Evolutionary conservation across 352 stramenopile species (phyloP).

Genomic region (Phytophthora constricta): DNA sequence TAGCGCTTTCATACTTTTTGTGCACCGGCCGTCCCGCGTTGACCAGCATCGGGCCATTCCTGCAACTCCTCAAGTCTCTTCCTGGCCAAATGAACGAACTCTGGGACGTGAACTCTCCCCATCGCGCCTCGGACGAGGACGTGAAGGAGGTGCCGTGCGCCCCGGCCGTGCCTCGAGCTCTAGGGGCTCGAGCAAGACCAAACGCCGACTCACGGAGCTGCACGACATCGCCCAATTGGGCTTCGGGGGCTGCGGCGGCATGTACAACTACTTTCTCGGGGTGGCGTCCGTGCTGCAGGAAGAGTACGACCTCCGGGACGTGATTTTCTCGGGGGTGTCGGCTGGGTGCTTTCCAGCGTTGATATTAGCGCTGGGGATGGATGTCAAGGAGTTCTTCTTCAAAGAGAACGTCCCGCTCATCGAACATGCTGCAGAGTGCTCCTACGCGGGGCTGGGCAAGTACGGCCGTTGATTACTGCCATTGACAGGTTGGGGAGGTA

Average conservation of each 20-base stretch:
- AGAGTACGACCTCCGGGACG: conserved; percentile 71
- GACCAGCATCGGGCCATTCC: neutral
- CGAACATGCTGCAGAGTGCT: conserved; percentile 59
- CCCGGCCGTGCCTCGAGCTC: conserved; percentile 11
- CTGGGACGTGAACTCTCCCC: conserved; percentile 21
- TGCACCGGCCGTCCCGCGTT: no score
- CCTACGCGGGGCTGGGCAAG: conserved; percentile 70
- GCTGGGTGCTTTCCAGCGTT: conserved; percentile 78
- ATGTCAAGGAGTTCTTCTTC: conserved; percentile 87
- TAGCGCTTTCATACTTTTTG: no score
- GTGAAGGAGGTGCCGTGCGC: conserved; percentile 18
- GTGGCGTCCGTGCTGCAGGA: conserved; percentile 76
- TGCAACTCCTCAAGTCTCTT: conserved; percentile 16
- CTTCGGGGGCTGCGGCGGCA: conserved; percentile 82
- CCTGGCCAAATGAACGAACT: conserved; percentile 24
- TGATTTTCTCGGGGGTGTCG: conserved; percentile 83
- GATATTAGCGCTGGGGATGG: conserved; percentile 64
- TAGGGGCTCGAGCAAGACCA: conserved; percentile 32
- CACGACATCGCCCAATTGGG: conserved; percentile 73
- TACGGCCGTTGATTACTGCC: conserved; percentile 32
- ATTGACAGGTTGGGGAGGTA: no score
- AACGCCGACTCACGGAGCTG: conserved; percentile 58
- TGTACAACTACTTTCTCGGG: conserved; percentile 90
- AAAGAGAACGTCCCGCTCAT: conserved; percentile 82
- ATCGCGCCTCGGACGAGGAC: conserved; percentile 13